Evolutionary conservation across 1,284 basidiomycete genomes (phyloP), one percentile per base, ranked within the genome.

Genomic region (Microbotryomycetes sp.): DNA sequence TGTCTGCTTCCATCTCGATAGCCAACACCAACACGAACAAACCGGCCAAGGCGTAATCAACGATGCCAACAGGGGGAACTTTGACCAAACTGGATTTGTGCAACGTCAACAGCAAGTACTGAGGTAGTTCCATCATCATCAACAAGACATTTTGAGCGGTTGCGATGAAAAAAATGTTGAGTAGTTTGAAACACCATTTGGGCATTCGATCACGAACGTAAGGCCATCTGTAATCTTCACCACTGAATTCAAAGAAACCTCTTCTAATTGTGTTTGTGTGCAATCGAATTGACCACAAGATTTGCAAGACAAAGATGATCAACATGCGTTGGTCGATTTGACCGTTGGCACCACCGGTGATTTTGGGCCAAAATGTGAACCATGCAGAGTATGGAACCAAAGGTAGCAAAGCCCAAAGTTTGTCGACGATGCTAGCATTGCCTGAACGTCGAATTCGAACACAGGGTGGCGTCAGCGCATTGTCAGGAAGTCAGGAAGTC

Each of bases 211-310:
- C 75, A 45, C 90, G 84, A 14, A 96, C 80, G 53, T 90, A 77
- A 3, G 81, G 83, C 88, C 92, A 97, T 30, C 93, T 86, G 73
- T 97, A 97, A 76, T 97, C 93, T 75, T 92, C 90, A 36, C 90
- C 71, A 67, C 50, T 72, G 61, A 72, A 70, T 58, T 80, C 83
- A 76, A 92, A 93, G 31, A 97, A 80, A 5, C 89, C 92, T 58
- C 93, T 81, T 28, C 91, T 81, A 75, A 84, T 85, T 0, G 92
- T 88, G 74, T 97, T 92, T 72, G 87, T 90, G 5, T 83, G 84
- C 53, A 97, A 78, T 50, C 92, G 84, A 16, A 66, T 58, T 1
- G 69, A 70, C 76, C 75, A 77, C 15, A 73, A 56, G 28, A 74
- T 46, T 56, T 75, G 73, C 12, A 77, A 66, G 2, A 60, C 59